Evolutionary conservation across 2,329 filamentous ascomycete species (phyloP).

Genomic region (Ascochyta koolunga): DNA sequence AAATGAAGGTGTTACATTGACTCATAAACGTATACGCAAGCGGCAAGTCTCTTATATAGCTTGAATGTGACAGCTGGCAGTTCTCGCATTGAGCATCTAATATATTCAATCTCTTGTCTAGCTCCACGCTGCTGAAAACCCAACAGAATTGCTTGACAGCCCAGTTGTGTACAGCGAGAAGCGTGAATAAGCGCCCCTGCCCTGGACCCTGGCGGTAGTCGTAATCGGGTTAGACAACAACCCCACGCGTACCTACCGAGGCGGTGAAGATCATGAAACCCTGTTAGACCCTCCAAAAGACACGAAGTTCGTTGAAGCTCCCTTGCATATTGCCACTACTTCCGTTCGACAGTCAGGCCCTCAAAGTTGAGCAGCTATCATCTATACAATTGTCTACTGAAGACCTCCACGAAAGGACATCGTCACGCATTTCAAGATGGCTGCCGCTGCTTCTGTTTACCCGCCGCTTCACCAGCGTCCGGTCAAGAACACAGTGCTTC

Average conservation of each 20-base stretch:
- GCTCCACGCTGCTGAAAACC: background rate
- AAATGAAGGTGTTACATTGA: background rate
- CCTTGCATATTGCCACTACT: constrained; percentile 11
- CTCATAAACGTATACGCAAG: background rate
- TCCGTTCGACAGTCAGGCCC: background rate
- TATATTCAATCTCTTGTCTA: background rate
- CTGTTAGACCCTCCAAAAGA: constrained; percentile 32
- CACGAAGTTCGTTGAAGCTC: constrained; percentile 16
- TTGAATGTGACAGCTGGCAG: background rate
- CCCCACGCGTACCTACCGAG: constrained; percentile 25
- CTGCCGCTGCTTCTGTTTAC: constrained; percentile 58
- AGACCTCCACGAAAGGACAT: background rate
- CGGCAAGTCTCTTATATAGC: background rate
- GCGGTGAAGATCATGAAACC: constrained; percentile 31
- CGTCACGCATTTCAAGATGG: constrained; percentile 36
- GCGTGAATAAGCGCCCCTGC: constrained; percentile 1
- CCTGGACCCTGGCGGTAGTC: constrained; percentile 16
- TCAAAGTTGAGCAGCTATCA: background rate
- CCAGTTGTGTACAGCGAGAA: background rate
- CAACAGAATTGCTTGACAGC: background rate
- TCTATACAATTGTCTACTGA: background rate
- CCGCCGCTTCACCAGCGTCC: constrained; percentile 82
- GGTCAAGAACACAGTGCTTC: constrained; percentile 88
- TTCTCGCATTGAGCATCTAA: background rate
- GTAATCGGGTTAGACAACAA: constrained; percentile 17